These are phyloP conservation scores for Spatholobus suberectus DNA, from an alignment of 306 rosid species.

Conservation along the genomic window DNA sequence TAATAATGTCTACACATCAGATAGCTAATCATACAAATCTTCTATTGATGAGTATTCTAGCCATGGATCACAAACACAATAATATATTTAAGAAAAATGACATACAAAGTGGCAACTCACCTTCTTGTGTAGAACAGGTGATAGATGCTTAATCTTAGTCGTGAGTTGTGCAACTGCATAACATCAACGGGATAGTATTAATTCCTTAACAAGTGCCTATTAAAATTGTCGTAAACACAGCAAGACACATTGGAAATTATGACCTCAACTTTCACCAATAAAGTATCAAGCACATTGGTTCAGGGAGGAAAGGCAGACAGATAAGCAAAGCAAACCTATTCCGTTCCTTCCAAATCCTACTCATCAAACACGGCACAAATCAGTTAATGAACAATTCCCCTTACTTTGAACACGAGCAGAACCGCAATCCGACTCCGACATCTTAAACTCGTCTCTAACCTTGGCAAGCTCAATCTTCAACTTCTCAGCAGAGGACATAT, in stretches of 20 bases:
- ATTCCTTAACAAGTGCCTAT: conserved; percentile 19
- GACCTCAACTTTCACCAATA: conserved; percentile 15
- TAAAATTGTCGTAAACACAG: conserved; percentile 11
- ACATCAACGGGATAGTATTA: conserved; percentile 33
- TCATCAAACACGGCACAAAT: conserved; percentile 23
- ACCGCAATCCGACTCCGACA: conserved; percentile 96
- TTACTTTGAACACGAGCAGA: conserved; percentile 96
- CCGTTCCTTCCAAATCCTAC: background rate
- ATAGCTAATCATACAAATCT: background rate
- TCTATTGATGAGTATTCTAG: background rate
- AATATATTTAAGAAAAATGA: conserved; percentile 19
- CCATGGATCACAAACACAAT: background rate
- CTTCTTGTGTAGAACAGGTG: conserved; percentile 84
- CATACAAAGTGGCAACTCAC: conserved; percentile 48
- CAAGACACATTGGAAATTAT: background rate
- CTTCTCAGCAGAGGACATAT: conserved; percentile 87
- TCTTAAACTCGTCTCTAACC: conserved; percentile 87
- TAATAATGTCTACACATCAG: background rate
- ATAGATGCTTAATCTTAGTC: conserved; percentile 84
- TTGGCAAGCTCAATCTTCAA: conserved; percentile 79
- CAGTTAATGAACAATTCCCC: conserved; percentile 3
- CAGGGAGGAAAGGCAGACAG: background rate
- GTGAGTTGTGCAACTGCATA: conserved; percentile 91
- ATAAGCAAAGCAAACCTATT: background rate
- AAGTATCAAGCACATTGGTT: background rate